phyloP scores from a whole-genome alignment of 305 asterid species.

The Fraxinus nigra region DNA sequence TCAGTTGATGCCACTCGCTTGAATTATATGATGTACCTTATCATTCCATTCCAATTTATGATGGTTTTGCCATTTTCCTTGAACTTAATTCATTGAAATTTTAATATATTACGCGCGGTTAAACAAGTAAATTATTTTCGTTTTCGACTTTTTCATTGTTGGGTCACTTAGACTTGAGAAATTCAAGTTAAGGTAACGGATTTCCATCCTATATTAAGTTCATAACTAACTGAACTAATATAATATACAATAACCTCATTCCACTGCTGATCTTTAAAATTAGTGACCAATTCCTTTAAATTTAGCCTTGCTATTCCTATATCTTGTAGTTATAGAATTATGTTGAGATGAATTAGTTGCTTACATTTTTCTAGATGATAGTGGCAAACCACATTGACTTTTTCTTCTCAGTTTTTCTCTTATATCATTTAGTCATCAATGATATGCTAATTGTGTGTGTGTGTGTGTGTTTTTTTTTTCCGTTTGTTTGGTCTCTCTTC shows the following conservation, averaged over 20 bases:
- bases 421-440: neutral
- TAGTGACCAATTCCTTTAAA: neutral
- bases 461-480: neutral
- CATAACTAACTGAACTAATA: neutral
- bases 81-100: neutral
- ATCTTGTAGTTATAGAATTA: neutral
- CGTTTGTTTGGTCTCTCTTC: neutral
- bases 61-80: neutral
- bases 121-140: neutral
- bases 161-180: neutral
- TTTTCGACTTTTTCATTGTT: neutral
- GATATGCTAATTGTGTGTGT: neutral
- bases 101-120: neutral
- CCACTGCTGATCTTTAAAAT: neutral
- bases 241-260: neutral
- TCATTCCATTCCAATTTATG: neutral
- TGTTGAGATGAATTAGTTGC: neutral
- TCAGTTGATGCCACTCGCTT: neutral
- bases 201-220: neutral
- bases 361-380: neutral
- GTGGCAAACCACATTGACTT: neutral
- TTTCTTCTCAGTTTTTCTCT: conserved; percentile 10
- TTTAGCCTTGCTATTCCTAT: neutral
- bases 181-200: neutral
- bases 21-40: neutral